phyloP scores from a whole-genome alignment of 495 filamentous ascomycete genomes.

The Xylaria intraflava region DNA sequence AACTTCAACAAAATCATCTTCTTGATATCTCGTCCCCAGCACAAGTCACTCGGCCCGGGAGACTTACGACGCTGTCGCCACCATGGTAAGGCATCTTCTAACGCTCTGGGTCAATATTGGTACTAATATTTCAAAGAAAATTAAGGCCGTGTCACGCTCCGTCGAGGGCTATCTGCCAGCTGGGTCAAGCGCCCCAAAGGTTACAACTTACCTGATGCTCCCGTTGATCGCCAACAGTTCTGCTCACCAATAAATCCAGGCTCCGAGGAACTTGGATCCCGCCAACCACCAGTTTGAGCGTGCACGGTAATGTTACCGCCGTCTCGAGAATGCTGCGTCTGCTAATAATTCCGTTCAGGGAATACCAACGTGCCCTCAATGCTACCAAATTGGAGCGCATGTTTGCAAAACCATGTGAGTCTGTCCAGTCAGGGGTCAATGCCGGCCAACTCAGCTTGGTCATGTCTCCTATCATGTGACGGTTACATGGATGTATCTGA shows the following conservation, averaged over 20 bases:
- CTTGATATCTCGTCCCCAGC: not conserved
- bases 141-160: conserved; percentile 83
- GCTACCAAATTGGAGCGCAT: conserved; percentile 91
- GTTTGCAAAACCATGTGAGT: conserved; percentile 74
- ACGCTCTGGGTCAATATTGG: not conserved
- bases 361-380: conserved; percentile 42
- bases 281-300: conserved; percentile 91
- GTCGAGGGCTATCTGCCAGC: conserved; percentile 70
- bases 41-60: not conserved
- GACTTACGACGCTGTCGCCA: not conserved
- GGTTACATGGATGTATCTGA: too few species aligned
- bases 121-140: conserved; percentile 50
- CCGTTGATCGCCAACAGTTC: not conserved
- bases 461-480: not conserved
- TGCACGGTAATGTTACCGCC: conserved; percentile 84
- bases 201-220: not conserved
- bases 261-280: conserved; percentile 83
- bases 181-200: conserved; percentile 55
- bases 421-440: not conserved
- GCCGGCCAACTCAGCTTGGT: not conserved
- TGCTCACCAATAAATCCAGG: conserved; percentile 14
- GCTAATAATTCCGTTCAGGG: not conserved
- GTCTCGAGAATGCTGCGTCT: conserved; percentile 35
- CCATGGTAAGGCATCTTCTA: conserved; percentile 1
- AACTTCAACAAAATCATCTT: not conserved